Evolutionary conservation across 768 basidiomycete genomes (phyloP).

Genomic region (Paxillus rubicundulus): DNA sequence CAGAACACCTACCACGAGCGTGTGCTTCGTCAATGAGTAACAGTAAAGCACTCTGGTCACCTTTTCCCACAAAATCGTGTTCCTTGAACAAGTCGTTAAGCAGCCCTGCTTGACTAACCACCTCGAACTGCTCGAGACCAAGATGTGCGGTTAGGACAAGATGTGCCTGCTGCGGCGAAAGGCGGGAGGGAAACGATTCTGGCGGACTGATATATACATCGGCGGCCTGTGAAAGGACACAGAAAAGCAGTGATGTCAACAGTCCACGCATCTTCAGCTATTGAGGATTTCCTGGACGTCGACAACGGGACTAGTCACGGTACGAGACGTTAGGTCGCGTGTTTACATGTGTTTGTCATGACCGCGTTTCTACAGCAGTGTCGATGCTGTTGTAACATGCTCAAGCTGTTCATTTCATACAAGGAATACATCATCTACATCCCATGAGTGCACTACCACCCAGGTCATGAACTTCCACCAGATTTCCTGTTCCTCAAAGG

Average conservation of each 20-base stretch:
- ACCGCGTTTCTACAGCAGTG: too few species aligned
- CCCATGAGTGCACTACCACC: constrained; percentile 25
- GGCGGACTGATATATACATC: constrained; percentile 59
- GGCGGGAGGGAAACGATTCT: constrained; percentile 34
- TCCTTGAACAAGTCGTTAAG: constrained; percentile 28
- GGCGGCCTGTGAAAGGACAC: constrained; percentile 46
- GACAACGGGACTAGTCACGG: background rate
- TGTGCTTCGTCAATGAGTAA: constrained; percentile 56
- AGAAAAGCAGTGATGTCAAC: constrained; percentile 26
- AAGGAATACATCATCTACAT: too few species aligned
- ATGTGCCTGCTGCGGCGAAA: constrained; percentile 55
- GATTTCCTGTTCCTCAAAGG: constrained; percentile 34
- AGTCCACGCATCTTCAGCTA: constrained; percentile 19
- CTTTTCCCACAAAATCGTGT: constrained; percentile 56
- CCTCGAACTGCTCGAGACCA: constrained; percentile 65
- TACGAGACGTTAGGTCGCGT: constrained; percentile 1
- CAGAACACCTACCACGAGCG: constrained; percentile 46
- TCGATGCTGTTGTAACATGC: too few species aligned
- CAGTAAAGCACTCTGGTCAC: constrained; percentile 48
- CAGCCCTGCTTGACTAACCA: constrained; percentile 35
- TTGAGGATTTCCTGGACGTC: background rate
- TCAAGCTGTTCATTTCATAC: too few species aligned
- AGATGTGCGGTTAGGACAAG: constrained; percentile 65
- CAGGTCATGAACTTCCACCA: constrained; percentile 44
- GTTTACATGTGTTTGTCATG: constrained; percentile 23